These are phyloP conservation scores for Solanum paucissectum DNA, from an alignment of 257 asterid genomes.

Conservation along the genomic window DNA sequence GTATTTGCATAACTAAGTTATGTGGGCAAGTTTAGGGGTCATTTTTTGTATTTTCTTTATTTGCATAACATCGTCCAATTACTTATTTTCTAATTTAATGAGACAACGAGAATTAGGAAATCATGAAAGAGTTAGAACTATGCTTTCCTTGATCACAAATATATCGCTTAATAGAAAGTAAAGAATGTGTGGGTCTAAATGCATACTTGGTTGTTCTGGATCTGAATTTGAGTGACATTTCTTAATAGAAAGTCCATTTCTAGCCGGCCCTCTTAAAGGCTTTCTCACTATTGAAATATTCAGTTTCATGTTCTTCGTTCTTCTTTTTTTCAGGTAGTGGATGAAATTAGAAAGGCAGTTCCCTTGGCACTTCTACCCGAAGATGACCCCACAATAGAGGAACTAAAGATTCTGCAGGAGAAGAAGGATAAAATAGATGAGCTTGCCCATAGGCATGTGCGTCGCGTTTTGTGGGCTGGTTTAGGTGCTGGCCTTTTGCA, in stretches of 20 bases:
- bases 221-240: not conserved
- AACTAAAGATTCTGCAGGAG: slow-evolving; percentile 50
- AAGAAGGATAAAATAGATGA: slow-evolving; percentile 53
- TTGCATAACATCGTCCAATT: not conserved
- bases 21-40: not conserved
- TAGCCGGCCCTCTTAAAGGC: not conserved
- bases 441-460: slow-evolving; percentile 79
- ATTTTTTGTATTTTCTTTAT: not conserved
- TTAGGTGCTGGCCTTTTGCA: slow-evolving; percentile 49
- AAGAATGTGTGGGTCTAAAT: not conserved
- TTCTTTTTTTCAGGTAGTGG: slow-evolving; percentile 50
- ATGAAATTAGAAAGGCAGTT: slow-evolving; percentile 68
- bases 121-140: not conserved
- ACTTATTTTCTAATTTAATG: not conserved
- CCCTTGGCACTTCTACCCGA: slow-evolving; percentile 64
- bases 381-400: slow-evolving; percentile 52
- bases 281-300: not conserved
- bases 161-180: not conserved
- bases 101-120: not conserved
- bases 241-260: not conserved
- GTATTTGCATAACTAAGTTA: not conserved
- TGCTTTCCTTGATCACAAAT: not conserved
- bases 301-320: not conserved
- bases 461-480: slow-evolving; percentile 71
- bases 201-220: not conserved